Evolutionary conservation across 2,329 filamentous ascomycete genomes (phyloP).

Genomic region (Fusarium sp.): DNA sequence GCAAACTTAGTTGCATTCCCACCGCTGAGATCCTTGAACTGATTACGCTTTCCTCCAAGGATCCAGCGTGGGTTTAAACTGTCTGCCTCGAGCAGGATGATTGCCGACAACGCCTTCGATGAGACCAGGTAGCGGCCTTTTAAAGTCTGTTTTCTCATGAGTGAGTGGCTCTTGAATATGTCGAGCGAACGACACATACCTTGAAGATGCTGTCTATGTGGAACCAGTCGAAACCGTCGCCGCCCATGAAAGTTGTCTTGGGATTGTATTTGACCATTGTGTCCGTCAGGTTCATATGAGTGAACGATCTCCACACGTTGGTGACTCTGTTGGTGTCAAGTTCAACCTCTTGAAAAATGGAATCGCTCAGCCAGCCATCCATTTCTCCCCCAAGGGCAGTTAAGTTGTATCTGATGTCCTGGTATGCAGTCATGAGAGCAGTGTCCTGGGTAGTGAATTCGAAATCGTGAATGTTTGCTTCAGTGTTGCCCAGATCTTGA

Average conservation of each 20-base stretch:
- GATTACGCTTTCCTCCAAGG: slow-evolving; percentile 52
- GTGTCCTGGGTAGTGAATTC: slow-evolving; percentile 38
- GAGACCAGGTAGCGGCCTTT: slow-evolving; percentile 53
- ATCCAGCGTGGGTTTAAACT: slow-evolving; percentile 51
- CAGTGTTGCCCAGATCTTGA: slow-evolving; percentile 24
- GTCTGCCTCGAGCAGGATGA: slow-evolving; percentile 48
- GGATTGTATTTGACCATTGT: slow-evolving; percentile 38
- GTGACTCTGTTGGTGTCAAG: slow-evolving; percentile 40
- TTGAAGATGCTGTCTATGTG: slow-evolving; percentile 49
- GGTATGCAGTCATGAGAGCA: slow-evolving; percentile 42
- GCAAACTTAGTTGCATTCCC: slow-evolving; percentile 52
- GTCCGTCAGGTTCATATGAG: slow-evolving; percentile 39
- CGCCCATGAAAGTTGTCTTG: slow-evolving; percentile 33
- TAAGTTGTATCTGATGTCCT: slow-evolving; percentile 44
- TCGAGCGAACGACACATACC: slow-evolving; percentile 5
- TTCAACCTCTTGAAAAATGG: slow-evolving; percentile 43
- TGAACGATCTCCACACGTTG: slow-evolving; percentile 46
- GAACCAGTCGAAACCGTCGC: slow-evolving; percentile 48
- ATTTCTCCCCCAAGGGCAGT: slow-evolving; percentile 36
- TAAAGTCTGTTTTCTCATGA: slow-evolving; percentile 33
- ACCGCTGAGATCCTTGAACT: slow-evolving; percentile 51
- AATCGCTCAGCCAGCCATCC: slow-evolving; percentile 43
- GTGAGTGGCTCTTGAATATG: not conserved
- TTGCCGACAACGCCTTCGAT: slow-evolving; percentile 47
- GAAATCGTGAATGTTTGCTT: slow-evolving; percentile 43